Evolutionary conservation across 2,329 filamentous ascomycete genomes (phyloP).

Genomic region (Aureobasidium uvarum): DNA sequence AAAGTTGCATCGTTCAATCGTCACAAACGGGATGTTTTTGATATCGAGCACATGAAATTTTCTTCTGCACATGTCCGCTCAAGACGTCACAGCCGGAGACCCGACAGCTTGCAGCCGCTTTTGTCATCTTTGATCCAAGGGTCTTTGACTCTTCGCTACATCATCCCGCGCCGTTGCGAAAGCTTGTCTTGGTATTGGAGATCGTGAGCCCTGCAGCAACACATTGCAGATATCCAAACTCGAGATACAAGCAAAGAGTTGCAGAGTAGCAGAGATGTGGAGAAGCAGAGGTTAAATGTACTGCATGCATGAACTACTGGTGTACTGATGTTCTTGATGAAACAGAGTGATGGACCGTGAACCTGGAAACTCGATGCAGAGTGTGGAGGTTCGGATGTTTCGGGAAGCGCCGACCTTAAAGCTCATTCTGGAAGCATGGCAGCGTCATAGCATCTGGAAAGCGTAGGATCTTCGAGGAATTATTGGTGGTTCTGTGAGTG

Average conservation of each 20-base stretch:
- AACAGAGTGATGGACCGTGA: not conserved
- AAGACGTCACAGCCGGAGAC: slow-evolving; percentile 1
- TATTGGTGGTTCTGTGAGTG: not conserved
- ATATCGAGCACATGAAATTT: slow-evolving; percentile 19
- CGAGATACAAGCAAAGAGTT: not conserved
- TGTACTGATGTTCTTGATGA: not conserved
- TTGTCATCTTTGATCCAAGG: slow-evolving; percentile 8
- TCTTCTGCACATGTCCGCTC: not conserved
- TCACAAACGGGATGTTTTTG: slow-evolving; percentile 1
- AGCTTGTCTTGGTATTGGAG: not conserved
- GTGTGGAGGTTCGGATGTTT: slow-evolving; percentile 7
- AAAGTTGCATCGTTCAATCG: not conserved
- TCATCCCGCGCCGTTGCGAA: slow-evolving; percentile 8
- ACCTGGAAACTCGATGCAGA: slow-evolving; percentile 9
- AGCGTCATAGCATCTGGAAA: slow-evolving; percentile 3
- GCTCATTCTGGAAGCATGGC: slow-evolving; percentile 18
- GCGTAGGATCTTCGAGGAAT: slow-evolving; percentile 1
- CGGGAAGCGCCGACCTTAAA: not conserved
- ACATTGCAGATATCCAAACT: not conserved
- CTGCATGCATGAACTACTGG: not conserved
- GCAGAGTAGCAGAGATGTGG: not conserved
- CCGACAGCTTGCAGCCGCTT: not conserved
- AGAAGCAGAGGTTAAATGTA: not conserved
- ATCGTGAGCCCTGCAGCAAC: not conserved
- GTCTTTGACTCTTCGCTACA: not conserved